These are phyloP conservation scores for Nowakowskiella sp. DNA, from an alignment of 192 early-diverging fungal genomes.

Conservation along the genomic window DNA sequence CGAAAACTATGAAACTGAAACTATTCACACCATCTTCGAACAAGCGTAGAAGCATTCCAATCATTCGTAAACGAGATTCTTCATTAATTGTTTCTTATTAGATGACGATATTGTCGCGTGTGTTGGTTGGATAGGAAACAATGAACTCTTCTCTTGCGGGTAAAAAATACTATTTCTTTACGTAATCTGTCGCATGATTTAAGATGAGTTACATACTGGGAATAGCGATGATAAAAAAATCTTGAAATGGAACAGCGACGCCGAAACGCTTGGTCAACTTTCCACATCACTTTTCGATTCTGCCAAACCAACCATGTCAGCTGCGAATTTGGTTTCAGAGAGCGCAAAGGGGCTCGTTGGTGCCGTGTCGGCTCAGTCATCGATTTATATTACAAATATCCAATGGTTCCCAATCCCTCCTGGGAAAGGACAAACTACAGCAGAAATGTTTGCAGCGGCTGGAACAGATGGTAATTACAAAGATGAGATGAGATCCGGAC, in stretches of 20 bases:
- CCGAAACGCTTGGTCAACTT: constrained; percentile 34
- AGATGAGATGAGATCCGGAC: neutral
- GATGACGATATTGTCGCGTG: constrained; percentile 44
- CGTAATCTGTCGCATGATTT: neutral
- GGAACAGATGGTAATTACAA: constrained; percentile 44
- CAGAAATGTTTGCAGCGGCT: constrained; percentile 41
- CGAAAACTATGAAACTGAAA: too few relatives aligned
- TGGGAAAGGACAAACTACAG: constrained; percentile 27
- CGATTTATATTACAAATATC: constrained; percentile 35
- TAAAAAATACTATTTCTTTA: constrained; percentile 4
- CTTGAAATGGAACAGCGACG: constrained; percentile 43
- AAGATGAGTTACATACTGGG: neutral
- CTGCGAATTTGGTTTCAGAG: neutral
- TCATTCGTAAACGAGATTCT: too few relatives aligned
- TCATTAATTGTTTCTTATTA: too few relatives aligned
- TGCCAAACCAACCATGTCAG: constrained; percentile 10
- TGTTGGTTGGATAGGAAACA: constrained; percentile 49
- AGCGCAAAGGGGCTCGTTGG: neutral
- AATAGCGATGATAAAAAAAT: constrained; percentile 44
- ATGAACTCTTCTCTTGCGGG: constrained; percentile 51
- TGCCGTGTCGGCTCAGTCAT: neutral
- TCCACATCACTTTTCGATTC: constrained; percentile 23
- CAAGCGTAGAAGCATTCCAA: too few relatives aligned
- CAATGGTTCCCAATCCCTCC: constrained; percentile 46
- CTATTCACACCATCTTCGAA: too few relatives aligned